Base-by-base conservation (phyloP, 768 basidiomycete genomes). In the Leccinum sublutescens region DNA sequence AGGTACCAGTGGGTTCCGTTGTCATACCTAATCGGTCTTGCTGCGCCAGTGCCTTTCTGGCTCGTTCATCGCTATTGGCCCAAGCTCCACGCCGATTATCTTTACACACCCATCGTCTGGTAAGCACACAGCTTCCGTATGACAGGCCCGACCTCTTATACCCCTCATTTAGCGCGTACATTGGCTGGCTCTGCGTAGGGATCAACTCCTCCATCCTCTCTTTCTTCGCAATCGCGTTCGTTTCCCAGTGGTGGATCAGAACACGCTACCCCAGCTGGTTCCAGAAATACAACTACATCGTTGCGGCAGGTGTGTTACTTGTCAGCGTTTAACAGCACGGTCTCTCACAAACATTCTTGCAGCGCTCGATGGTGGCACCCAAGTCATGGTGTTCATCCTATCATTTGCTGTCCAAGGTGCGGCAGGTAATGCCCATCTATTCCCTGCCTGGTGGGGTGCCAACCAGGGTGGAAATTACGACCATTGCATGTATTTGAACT, bases 391-490 rank as follows among this genome's bases (percentile, higher is more conserved):
- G n/a, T 82, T 83, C 63, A 76, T 84, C 29, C 68, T 80, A 14
- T 80, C 83, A 0, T 78, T 77, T 57, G 75, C 81, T 0, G 81
- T 84, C 0, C 78, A 79, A 58, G 84, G 84, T 14, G 82, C 78
- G 7, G 74, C 79, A 3, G 82, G 83, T 10, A 66, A 69, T 2
- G 65, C 81, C 1, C 79, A 82, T 62, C 62, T 80, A 23, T 84
- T 84, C 71, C 81, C 83, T 17, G 57, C 75, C 55, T 84, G 83
- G 84, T 84, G 82, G 84, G 81, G 82, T 17, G 82, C 82, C 9
- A 83, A 85, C 65, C 82, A 84, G 57, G 67, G 65, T 38, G 81
- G 81, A 64, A 74, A 78, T 65, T 76, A 71, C 27, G 71, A 72
- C 48, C 72, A 15, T 4, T 73, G 70, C 54, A 17, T 61, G 49